A percentile compares a stretch with the other conserved stretches of the same genome.
Evolutionary conservation across 2,329 filamentous ascomycete species (phyloP).

Genomic region (Exophiala dermatitidis): DNA sequence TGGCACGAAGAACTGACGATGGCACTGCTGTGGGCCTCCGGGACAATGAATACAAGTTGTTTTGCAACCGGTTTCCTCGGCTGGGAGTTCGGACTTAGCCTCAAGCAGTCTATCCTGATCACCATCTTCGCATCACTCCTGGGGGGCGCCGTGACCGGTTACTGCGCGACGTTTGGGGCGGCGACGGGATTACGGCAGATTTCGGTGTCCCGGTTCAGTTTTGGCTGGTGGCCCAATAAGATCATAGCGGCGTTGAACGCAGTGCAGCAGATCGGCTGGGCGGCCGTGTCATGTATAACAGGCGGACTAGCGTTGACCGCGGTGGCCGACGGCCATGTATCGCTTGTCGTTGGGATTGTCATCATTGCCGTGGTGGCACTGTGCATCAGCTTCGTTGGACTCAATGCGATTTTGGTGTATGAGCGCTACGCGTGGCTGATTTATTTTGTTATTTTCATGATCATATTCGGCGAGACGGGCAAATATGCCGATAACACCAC

Average conservation of each 20-base stretch:
- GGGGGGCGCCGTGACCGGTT: conserved; percentile 24
- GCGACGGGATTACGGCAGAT: conserved; percentile 31
- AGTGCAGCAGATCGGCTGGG: conserved; percentile 29
- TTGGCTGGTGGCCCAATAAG: conserved; percentile 30
- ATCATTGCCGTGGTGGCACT: conserved; percentile 30
- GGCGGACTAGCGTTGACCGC: conserved; percentile 32
- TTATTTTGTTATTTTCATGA: conserved; percentile 37
- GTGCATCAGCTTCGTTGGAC: conserved; percentile 28
- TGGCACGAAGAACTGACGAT: conserved; percentile 33
- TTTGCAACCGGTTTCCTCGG: conserved; percentile 30
- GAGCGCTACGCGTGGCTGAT: conserved; percentile 32
- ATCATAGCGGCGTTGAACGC: conserved; percentile 29
- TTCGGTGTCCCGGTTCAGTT: conserved; percentile 27
- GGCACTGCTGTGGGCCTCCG: conserved; percentile 41
- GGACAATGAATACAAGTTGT: conserved; percentile 39
- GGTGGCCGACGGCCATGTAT: conserved; percentile 31
- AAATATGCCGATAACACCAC: conserved; percentile 37
- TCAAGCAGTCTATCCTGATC: conserved; percentile 26
- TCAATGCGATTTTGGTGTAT: conserved; percentile 29
- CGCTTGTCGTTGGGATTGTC: conserved; percentile 29
- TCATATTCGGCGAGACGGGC: conserved; percentile 44
- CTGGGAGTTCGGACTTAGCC: conserved; percentile 27
- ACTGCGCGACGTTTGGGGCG: conserved; percentile 34
- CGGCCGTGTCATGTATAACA: conserved; percentile 31
- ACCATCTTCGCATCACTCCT: conserved; percentile 27